Evolutionary conservation across 164 flowering plant species (phyloP).

Genomic region (Vitis rupestris): DNA sequence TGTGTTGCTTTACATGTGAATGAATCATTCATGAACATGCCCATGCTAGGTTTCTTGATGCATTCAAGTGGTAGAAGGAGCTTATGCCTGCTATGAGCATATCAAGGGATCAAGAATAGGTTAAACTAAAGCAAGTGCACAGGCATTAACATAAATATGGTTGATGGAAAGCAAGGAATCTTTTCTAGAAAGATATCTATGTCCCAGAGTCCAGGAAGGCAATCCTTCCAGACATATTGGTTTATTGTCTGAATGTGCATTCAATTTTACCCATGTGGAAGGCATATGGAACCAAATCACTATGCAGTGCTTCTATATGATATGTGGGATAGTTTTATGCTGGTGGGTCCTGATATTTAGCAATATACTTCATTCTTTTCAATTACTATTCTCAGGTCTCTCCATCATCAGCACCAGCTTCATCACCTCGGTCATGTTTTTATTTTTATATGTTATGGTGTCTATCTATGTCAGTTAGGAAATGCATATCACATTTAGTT

Average conservation of each 20-base stretch:
- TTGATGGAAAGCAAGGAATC: not conserved
- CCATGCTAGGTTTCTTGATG: not conserved
- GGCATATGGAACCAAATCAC: slow-evolving; percentile 7
- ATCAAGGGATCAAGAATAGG: not conserved
- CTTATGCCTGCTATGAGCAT: too few species aligned
- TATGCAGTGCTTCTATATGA: not conserved
- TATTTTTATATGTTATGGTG: too few species aligned
- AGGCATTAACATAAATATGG: not conserved
- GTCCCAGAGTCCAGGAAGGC: slow-evolving; percentile 1
- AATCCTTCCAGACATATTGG: slow-evolving; percentile 6
- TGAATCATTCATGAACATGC: not conserved
- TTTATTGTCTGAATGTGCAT: slow-evolving; percentile 3
- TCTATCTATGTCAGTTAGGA: too few species aligned
- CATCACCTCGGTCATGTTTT: too few species aligned
- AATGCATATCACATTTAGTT: too few species aligned
- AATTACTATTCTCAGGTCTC: too few species aligned
- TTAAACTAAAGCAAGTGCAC: not conserved
- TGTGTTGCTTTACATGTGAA: slow-evolving; percentile 1
- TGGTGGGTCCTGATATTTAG: too few species aligned
- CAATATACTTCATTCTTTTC: too few species aligned
- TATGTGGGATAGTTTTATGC: not conserved
- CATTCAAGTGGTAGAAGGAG: too few species aligned
- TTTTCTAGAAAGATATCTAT: slow-evolving; percentile 4
- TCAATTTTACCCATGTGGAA: slow-evolving; percentile 7
- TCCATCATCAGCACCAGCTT: too few species aligned